Evolutionary conservation across 2,329 filamentous ascomycete genomes (phyloP).

Genomic region (Teratosphaeria viscida): DNA sequence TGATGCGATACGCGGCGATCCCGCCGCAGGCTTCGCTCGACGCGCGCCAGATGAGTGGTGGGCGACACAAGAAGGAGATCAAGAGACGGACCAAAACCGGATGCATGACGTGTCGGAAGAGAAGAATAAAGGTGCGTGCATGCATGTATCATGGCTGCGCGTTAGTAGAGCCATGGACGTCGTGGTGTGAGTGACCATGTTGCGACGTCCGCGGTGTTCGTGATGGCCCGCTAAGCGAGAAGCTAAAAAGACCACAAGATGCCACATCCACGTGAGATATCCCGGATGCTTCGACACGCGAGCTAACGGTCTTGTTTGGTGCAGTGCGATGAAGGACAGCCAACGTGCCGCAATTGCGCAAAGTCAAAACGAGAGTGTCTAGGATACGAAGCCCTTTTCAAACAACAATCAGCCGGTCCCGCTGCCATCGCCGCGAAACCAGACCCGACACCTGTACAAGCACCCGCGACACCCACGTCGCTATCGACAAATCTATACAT

Average conservation of each 20-base stretch:
- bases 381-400: slow-evolving; percentile 81
- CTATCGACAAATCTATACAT: slow-evolving; percentile 6
- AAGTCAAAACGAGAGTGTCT: slow-evolving; percentile 81
- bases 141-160: neutral
- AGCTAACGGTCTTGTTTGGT: neutral
- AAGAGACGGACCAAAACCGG: slow-evolving; percentile 52
- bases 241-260: neutral
- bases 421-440: slow-evolving; percentile 45
- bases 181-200: neutral
- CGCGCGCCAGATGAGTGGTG: slow-evolving; percentile 45
- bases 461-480: slow-evolving; percentile 5
- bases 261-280: neutral
- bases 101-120: slow-evolving; percentile 48
- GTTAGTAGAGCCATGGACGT: neutral
- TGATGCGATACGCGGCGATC: slow-evolving; percentile 44
- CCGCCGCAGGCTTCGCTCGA: slow-evolving; percentile 37
- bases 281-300: neutral
- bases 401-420: slow-evolving; percentile 54
- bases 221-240: neutral
- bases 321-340: slow-evolving; percentile 93
- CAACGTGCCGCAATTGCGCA: slow-evolving; percentile 79
- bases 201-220: neutral
- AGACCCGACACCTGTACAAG: slow-evolving; percentile 30
- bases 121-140: slow-evolving; percentile 59
- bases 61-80: slow-evolving; percentile 61